A percentile compares a stretch with the other conserved stretches of the same genome.
Evolutionary conservation across 1,284 basidiomycete genomes (phyloP).

Genomic region (Gymnopus androsaceus): DNA sequence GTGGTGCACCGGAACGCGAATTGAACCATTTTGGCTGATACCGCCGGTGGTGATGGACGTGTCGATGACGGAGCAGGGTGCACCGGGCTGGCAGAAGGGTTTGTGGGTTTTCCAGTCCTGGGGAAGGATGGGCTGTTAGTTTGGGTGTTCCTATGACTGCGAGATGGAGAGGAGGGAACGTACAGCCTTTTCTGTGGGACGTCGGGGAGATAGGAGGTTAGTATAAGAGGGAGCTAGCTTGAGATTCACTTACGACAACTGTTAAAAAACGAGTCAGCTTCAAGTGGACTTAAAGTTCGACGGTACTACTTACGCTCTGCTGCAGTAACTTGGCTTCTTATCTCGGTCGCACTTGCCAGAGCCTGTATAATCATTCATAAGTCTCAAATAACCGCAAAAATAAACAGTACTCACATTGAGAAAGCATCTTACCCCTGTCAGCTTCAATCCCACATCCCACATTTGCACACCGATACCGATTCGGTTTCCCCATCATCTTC

Average conservation of each 20-base stretch:
- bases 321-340: conserved; percentile 37
- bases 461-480: conserved; percentile 35
- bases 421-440: conserved; percentile 29
- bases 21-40: conserved; percentile 20
- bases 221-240: no score
- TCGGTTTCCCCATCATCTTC: conserved; percentile 32
- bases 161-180: no score
- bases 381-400: no score
- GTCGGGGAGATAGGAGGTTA: no score
- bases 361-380: conserved; percentile 28
- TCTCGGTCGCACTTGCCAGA: conserved; percentile 34
- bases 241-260: no score
- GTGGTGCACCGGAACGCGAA: conserved; percentile 28
- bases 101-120: conserved; percentile 35
- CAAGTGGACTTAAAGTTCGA: no score
- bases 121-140: no score
- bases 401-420: conserved; percentile 20
- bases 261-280: no score
- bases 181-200: no score
- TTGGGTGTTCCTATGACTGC: no score
- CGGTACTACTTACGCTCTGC: conserved; percentile 27
- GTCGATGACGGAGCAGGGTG: conserved; percentile 34
- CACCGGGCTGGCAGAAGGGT: conserved; percentile 29
- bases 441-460: conserved; percentile 33
- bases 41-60: conserved; percentile 14